phyloP scores from a whole-genome alignment of 75 land plant genomes.

The Isoetes taiwanensis region DNA sequence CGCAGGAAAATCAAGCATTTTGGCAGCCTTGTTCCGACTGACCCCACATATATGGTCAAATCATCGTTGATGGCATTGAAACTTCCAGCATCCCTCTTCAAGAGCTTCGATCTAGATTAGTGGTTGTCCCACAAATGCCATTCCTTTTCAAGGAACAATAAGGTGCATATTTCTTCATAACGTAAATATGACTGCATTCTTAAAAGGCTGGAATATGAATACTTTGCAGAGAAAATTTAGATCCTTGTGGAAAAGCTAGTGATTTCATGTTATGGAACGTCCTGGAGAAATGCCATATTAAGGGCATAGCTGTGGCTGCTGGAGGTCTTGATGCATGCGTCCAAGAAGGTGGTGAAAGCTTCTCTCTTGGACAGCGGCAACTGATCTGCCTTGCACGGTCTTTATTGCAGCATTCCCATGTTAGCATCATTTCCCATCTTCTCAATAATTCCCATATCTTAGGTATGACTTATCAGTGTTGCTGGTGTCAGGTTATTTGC shows the following conservation, averaged over 20 bases:
- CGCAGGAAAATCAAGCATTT: conserved; percentile 90
- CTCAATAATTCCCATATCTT: neutral
- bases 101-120: conserved; percentile 52
- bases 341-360: conserved; percentile 51
- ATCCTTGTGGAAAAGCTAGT: conserved; percentile 34
- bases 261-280: conserved; percentile 55
- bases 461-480: neutral
- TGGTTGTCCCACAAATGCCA: conserved; percentile 90
- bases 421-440: neutral
- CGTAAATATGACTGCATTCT: neutral
- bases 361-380: conserved; percentile 93
- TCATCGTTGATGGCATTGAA: conserved; percentile 52
- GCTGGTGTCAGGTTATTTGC: conserved; percentile 89
- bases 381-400: conserved; percentile 89
- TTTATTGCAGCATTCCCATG: conserved; percentile 27
- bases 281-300: conserved; percentile 74
- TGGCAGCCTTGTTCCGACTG: conserved; percentile 77
- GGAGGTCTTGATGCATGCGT: conserved; percentile 64
- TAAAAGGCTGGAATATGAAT: neutral
- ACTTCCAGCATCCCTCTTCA: conserved; percentile 39
- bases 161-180: conserved; percentile 30
- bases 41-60: conserved; percentile 48
- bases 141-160: conserved; percentile 85
- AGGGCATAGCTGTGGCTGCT: conserved; percentile 40
- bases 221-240: conserved; percentile 69